Evolutionary conservation across 2,329 filamentous ascomycete genomes (phyloP), one percentile per base, ranked within the genome.

Genomic region (Hypomyces rosellus): DNA sequence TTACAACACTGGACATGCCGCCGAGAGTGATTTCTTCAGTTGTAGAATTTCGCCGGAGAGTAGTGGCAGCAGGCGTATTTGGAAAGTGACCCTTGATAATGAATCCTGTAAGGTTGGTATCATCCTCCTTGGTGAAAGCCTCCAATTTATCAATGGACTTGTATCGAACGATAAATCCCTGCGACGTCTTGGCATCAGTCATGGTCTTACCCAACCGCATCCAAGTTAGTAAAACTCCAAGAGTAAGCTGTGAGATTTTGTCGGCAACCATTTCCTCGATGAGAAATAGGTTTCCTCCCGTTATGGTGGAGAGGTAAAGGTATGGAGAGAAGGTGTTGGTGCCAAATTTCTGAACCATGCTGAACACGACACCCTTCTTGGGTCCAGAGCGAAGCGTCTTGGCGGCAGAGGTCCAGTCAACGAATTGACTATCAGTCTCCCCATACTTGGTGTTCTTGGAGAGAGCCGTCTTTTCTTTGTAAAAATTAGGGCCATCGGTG

Each of bases 321-420:
- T 70, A 76, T 22, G 71, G 64, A 1, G 61, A 60, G 3, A 62
- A 59, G 4, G 58, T 56, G 14, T 60, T 54, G 1, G 49, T 22
- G 9, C 47, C 42, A 34, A 36, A 33, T 11, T 56, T 40, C n/a
- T 65, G 56, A 5, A 75, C 59, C 22, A 77, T 61, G 45, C 65
- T 64, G 57, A 75, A 76, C 5, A 77, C 69, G 41, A 73, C 69
- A 1, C 69, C 71, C 49, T 64, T 65, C 58, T 71, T 73, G 34
- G 54, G 54, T 2, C 60, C 59, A 0, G 44, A 65, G 6, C 52
- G 41, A 6, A 78, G 57, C 0, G 63, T 63, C 4, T 59, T 63
- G 18, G 65, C 62, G 1, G 64, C 69, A 0, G 64, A 64, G 0
- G 69, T 63, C 75, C 74, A 78, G 57, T 77, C 74, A 2, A 59